Percentiles rank a stretch among this genome's conserved stretches.
Evolutionary conservation across 768 basidiomycete species (phyloP).

Genomic region (Omphalotus guepiniiformis): DNA sequence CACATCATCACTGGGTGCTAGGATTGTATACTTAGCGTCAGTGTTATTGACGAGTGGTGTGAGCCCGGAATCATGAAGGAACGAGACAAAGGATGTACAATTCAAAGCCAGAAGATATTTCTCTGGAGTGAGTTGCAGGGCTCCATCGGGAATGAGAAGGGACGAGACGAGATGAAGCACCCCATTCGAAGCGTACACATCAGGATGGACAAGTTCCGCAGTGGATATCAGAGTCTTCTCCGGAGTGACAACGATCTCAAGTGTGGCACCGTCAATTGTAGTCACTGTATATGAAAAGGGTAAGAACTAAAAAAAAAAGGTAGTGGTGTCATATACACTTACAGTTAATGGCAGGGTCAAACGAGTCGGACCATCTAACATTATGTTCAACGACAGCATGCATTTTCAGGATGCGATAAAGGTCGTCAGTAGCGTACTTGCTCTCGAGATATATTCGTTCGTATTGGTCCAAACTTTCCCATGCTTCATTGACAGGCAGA

Average conservation of each 20-base stretch:
- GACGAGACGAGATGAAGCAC: constrained; percentile 87
- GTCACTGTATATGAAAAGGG: constrained; percentile 44
- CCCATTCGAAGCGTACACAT: constrained; percentile 93
- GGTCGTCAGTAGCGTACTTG: constrained; percentile 77
- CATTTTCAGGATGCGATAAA: constrained; percentile 73
- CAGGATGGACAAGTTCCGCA: constrained; percentile 63
- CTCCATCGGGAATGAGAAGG: constrained; percentile 72
- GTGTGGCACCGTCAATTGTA: constrained; percentile 60
- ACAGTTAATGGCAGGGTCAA: constrained; percentile 50
- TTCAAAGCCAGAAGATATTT: constrained; percentile 92
- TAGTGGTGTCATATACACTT: too few species aligned
- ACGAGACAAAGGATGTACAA: constrained; percentile 85
- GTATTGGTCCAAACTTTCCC: constrained; percentile 67
- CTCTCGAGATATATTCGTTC: constrained; percentile 89
- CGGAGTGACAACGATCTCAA: constrained; percentile 54
- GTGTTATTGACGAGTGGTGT: constrained; percentile 66
- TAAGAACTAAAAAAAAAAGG: constrained; percentile 11
- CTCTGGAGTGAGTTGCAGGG: constrained; percentile 84
- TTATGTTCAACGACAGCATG: constrained; percentile 57
- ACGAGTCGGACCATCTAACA: constrained; percentile 68
- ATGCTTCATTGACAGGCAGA: constrained; percentile 82
- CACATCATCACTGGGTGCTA: constrained; percentile 88
- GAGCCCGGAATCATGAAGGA: constrained; percentile 82
- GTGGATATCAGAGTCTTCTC: constrained; percentile 53
- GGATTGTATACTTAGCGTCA: constrained; percentile 73